A percentile compares a stretch with the other conserved stretches of the same genome.
Evolutionary conservation across 2,329 filamentous ascomycete species (phyloP).

Genomic region (Sarocladium oryzae): DNA sequence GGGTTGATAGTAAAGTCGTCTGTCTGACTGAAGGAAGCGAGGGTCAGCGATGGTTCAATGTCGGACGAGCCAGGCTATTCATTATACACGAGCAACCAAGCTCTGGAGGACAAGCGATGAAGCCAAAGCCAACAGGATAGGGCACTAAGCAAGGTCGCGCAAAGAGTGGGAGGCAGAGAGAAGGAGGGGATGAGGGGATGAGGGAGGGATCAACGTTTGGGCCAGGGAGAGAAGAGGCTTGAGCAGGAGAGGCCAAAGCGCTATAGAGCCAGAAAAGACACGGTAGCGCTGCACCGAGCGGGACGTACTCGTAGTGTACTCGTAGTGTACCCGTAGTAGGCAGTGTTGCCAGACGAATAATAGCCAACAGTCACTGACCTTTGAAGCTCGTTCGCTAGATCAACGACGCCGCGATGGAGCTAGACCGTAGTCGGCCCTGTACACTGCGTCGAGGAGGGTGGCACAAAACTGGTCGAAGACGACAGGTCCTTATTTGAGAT

Average conservation of each 20-base stretch:
- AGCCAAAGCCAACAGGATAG: neutral
- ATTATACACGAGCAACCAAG: neutral
- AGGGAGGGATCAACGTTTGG: neutral
- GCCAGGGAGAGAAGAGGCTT: neutral
- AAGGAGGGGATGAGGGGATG: neutral
- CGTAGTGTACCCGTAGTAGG: neutral
- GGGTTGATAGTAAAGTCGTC: neutral
- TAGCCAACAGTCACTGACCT: constrained; percentile 3
- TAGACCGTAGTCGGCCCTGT: constrained; percentile 2
- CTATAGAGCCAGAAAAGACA: neutral
- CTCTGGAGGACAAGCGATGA: neutral
- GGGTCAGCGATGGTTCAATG: neutral
- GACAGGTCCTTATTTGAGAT: neutral
- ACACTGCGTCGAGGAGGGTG: constrained; percentile 3
- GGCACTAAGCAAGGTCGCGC: constrained; percentile 6
- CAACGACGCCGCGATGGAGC: constrained; percentile 4
- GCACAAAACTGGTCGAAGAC: constrained; percentile 3
- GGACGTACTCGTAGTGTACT: neutral
- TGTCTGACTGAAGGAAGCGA: neutral
- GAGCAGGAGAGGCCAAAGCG: neutral
- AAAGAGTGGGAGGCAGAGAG: no score
- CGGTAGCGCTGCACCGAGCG: constrained; percentile 4
- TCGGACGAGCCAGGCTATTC: neutral
- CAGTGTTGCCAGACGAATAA: constrained; percentile 1
- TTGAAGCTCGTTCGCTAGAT: neutral